A percentile compares a stretch with the other conserved stretches of the same genome.
Conservation (phyloP, 495 filamentous ascomycete genomes). For the Penicillium tannophilum region DNA sequence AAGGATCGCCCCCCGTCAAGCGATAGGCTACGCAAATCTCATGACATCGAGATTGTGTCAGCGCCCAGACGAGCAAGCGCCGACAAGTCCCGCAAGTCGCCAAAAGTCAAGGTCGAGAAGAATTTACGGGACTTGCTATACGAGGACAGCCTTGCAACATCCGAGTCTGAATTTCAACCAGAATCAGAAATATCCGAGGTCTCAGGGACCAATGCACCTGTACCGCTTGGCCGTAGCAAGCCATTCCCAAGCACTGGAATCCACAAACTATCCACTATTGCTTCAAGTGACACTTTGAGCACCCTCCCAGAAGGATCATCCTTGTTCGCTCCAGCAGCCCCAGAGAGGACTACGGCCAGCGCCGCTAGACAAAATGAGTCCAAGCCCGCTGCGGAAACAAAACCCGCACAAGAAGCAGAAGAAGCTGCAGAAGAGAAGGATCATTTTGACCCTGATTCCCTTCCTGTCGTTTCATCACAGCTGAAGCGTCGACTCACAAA, state of each 20-base stretch:
- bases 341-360: conserved; percentile 4
- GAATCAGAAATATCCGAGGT: conserved; percentile 44
- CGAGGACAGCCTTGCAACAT: conserved; percentile 27
- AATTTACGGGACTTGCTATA: conserved; percentile 19
- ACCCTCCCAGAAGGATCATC: conserved; percentile 41
- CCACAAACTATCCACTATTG: conserved; percentile 75
- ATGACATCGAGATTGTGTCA: conserved; percentile 9
- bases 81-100: conserved; percentile 3
- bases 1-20: conserved; percentile 21
- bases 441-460: conserved; percentile 46
- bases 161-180: conserved; percentile 32
- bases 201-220: conserved; percentile 41
- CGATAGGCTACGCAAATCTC: conserved; percentile 18
- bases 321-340: conserved; percentile 10
- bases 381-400: conserved; percentile 2
- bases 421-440: conserved; percentile 44
- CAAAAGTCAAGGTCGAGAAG: conserved; percentile 18
- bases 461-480: conserved; percentile 47
- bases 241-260: conserved; percentile 64
- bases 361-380: not conserved
- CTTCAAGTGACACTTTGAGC: conserved; percentile 63
- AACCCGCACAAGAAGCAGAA: conserved; percentile 15
- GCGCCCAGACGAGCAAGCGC: conserved; percentile 14
- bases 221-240: conserved; percentile 44
- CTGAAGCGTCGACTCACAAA: conserved; percentile 79